These are phyloP conservation scores for Erythrophleum fordii DNA, from an alignment of 306 rosid species.

Conservation along the genomic window DNA sequence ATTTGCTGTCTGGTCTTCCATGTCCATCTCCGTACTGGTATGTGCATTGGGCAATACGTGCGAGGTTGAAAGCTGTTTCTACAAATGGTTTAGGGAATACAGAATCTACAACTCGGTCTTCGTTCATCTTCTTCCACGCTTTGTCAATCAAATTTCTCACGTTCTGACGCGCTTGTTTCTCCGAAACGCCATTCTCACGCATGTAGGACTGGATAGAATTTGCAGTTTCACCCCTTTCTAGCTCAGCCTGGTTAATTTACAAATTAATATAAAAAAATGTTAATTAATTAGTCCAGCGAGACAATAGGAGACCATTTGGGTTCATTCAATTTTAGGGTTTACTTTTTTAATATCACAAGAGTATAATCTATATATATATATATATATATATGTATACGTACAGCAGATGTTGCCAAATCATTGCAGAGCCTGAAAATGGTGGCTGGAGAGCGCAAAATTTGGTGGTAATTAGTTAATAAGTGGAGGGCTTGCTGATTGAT, in stretches of 20 bases:
- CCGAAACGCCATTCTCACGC: slow-evolving; percentile 23
- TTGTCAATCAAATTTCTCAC: slow-evolving; percentile 32
- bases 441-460: slow-evolving; percentile 40
- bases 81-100: slow-evolving; percentile 40
- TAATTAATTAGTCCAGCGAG: too few relatives aligned
- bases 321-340: too few relatives aligned
- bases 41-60: slow-evolving; percentile 41
- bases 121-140: slow-evolving; percentile 50
- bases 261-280: not conserved
- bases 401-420: slow-evolving; percentile 29
- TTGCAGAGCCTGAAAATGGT: slow-evolving; percentile 47
- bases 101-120: slow-evolving; percentile 11
- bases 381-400: too few relatives aligned
- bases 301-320: too few relatives aligned
- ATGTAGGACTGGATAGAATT: slow-evolving; percentile 34
- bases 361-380: too few relatives aligned
- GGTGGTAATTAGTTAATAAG: slow-evolving; percentile 26
- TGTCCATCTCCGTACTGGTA: slow-evolving; percentile 58
- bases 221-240: slow-evolving; percentile 53
- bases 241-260: slow-evolving; percentile 37
- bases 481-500: slow-evolving; percentile 37
- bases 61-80: slow-evolving; percentile 36
- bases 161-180: slow-evolving; percentile 26
- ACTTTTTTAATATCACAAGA: too few relatives aligned
- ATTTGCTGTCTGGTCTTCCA: slow-evolving; percentile 38